A percentile compares a stretch with the other conserved stretches of the same genome.
Conservation (phyloP, 345 rosid genomes). For the Raphanus raphanistrum region DNA sequence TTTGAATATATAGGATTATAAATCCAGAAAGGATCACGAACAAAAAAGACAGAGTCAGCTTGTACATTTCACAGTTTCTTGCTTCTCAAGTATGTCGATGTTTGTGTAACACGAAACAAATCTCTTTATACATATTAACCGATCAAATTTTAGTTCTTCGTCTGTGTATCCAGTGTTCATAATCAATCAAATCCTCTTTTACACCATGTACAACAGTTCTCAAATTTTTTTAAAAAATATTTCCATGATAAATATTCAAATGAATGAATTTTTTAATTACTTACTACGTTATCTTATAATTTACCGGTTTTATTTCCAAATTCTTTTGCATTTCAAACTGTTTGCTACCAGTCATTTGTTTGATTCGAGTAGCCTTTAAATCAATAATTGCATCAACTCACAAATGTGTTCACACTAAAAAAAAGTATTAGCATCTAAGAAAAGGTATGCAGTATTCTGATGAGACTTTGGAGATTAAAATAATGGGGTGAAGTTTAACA, state of each 20-base stretch:
- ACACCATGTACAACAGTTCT: not conserved
- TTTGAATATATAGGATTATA: not conserved
- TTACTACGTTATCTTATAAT: not conserved
- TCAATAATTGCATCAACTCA: not conserved
- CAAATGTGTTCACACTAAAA: not conserved
- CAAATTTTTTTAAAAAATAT: not conserved
- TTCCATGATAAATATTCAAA: not conserved
- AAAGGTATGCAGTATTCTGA: not conserved
- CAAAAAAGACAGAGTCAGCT: not conserved
- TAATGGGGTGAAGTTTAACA: not conserved
- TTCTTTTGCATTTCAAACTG: not conserved
- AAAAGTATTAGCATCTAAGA: not conserved
- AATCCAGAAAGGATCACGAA: not conserved
- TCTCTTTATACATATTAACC: constrained; percentile 7
- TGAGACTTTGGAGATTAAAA: not conserved
- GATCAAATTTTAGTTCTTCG: not conserved
- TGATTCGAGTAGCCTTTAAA: not conserved
- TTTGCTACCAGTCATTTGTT: not conserved
- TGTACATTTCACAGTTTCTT: constrained; percentile 33
- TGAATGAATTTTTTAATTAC: not conserved
- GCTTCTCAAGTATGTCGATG: constrained; percentile 22
- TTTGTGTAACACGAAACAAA: constrained; percentile 13
- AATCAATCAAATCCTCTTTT: not conserved
- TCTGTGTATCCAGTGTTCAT: not conserved
- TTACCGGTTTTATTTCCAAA: not conserved